phyloP scores from a whole-genome alignment of 768 basidiomycete species.

The Leccinum disarticulatum region DNA sequence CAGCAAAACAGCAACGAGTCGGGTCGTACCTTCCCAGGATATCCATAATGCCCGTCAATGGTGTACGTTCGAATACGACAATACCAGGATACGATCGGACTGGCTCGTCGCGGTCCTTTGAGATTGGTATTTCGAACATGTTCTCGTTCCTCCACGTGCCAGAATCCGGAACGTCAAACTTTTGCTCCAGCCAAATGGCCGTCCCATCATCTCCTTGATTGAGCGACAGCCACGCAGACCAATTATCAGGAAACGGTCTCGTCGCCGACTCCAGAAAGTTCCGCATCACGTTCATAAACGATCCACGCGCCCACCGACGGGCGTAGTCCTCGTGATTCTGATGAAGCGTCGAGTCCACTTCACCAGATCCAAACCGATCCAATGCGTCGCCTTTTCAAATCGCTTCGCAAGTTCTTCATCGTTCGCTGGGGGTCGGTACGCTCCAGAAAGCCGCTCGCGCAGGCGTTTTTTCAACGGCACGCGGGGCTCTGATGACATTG shows the following conservation, averaged over 20 bases:
- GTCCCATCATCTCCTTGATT: slow-evolving; percentile 73
- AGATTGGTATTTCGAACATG: slow-evolving; percentile 58
- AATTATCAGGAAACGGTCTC: slow-evolving; percentile 38
- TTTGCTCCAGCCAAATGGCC: slow-evolving; percentile 77
- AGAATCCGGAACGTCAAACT: slow-evolving; percentile 67
- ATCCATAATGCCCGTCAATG: slow-evolving; percentile 59
- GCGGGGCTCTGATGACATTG: slow-evolving; percentile 24
- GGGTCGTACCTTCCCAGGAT: slow-evolving; percentile 61
- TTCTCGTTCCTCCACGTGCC: slow-evolving; percentile 60
- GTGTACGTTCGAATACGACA: slow-evolving; percentile 75
- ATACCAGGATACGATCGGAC: slow-evolving; percentile 52
- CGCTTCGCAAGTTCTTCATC: slow-evolving; percentile 66
- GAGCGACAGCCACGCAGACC: slow-evolving; percentile 73
- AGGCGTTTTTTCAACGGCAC: slow-evolving; percentile 28
- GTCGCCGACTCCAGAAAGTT: slow-evolving; percentile 39
- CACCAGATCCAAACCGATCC: background rate
- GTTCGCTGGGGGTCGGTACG: slow-evolving; percentile 53
- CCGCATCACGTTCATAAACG: slow-evolving; percentile 50
- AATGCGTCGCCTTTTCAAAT: slow-evolving; percentile 58
- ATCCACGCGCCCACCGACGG: slow-evolving; percentile 70
- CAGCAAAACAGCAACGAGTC: background rate
- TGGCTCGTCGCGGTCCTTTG: slow-evolving; percentile 19
- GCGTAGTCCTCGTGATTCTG: slow-evolving; percentile 75
- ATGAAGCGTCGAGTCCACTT: slow-evolving; percentile 9
- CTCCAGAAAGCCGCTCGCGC: slow-evolving; percentile 36